Base-by-base conservation (phyloP, 1,139 yeast species). In the Ashbya aceris region DNA sequence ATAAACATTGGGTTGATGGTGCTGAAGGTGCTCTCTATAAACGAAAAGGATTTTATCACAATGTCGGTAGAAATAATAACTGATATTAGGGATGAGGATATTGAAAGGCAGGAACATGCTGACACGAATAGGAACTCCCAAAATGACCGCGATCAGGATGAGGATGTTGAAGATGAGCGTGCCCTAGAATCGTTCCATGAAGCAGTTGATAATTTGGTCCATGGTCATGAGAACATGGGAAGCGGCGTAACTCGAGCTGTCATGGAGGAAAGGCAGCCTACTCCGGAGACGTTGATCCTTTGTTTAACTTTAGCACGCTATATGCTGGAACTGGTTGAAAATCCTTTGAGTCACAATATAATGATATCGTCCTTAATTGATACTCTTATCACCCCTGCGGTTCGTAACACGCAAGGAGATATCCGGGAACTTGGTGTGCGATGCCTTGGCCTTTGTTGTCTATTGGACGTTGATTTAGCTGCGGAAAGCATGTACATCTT, bases 21-120 rank as follows among this genome's bases (percentile, higher is more conserved):
- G 2, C 70, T 89, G 50, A 71, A 78, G 39, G 81, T 76, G 51
- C 66, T 85, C 14, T 82, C 95, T 1, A 77, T 82, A 33, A 83
- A 74, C 57, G 96, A 86, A 54, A 74, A 80, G 45, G 96, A 89
- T 64, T 87, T 87, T 58, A 76, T 85, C 17, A 76, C 84, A 33
- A 82, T 86, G 77, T 74, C 85, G 13, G 77, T 83, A n/a, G 96
- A 89, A 67, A 76, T 86, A 17, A 79, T 87, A 32, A 79, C 87
- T 31, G 96, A 89, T 68, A 71, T 87, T 36, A 74, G 87, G 58
- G 95, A 86, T 61, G 74, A 80, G 7, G 81, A 73, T 37, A 66
- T 72, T 42, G 73, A 66, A 40, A 50, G 49, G 33, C 64, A 64
- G 36, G 62, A 60, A 43, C 34, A 40, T 29, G 50, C 48, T 31